These are phyloP conservation scores for Leptomonas pyrrhocoris DNA, from an alignment of 208 protist species.

Conservation along the genomic window DNA sequence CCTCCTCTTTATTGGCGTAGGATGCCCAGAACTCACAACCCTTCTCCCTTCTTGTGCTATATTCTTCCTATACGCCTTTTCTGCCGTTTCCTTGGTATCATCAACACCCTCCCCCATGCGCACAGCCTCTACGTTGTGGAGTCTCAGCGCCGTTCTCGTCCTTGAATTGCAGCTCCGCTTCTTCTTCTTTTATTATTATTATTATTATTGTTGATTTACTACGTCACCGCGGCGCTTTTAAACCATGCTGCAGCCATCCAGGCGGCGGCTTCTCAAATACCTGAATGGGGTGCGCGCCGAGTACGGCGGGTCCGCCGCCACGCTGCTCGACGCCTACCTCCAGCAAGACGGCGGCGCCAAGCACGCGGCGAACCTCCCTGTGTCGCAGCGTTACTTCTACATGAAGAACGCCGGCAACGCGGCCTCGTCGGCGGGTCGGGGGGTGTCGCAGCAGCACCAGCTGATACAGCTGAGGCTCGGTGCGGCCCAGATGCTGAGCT, in stretches of 20 bases:
- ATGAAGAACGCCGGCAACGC: conserved; percentile 22
- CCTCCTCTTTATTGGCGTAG: no score
- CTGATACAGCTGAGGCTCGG: conserved; percentile 75
- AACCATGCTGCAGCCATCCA: conserved; percentile 23
- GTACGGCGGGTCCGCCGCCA: conserved; percentile 58
- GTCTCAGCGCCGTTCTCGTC: no score
- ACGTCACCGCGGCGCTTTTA: background rate
- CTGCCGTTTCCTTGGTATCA: no score
- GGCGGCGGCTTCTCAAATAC: conserved; percentile 50
- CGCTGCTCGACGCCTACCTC: conserved; percentile 64
- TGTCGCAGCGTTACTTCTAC: conserved; percentile 87
- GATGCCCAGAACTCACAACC: no score
- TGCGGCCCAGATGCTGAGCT: conserved; percentile 78
- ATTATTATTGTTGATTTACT: conserved; percentile 11
- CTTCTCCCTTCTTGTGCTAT: no score
- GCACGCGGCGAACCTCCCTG: conserved; percentile 69
- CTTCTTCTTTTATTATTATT: conserved; percentile 17
- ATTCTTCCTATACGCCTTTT: no score
- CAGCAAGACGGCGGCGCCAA: conserved; percentile 39
- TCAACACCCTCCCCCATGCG: background rate
- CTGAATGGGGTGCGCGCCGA: conserved; percentile 50
- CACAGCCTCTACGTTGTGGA: no score
- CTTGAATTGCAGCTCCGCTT: no score
- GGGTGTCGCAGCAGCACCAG: conserved; percentile 54
- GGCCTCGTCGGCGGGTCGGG: background rate